phyloP scores from a whole-genome alignment of 768 basidiomycete genomes.

The Strobilomyces dryophilus region DNA sequence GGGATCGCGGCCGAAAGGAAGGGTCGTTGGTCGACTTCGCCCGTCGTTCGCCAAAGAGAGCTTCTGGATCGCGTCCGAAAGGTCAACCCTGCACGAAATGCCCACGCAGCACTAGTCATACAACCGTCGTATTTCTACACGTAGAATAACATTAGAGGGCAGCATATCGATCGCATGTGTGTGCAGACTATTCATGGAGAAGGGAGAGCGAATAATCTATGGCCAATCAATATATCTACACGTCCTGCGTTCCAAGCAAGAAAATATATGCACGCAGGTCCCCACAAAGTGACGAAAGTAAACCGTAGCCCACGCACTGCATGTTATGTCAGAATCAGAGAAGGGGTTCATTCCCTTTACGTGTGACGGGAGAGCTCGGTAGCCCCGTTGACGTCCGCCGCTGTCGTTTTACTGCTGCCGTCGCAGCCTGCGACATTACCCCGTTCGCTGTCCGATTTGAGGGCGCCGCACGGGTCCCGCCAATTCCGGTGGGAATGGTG shows the following conservation, averaged over 20 bases:
- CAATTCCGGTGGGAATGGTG: conserved; percentile 45
- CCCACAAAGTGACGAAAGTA: conserved; percentile 11
- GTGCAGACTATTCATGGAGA: conserved; percentile 10
- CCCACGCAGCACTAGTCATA: conserved; percentile 19
- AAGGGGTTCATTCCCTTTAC: conserved; percentile 24
- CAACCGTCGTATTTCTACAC: conserved; percentile 27
- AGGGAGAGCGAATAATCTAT: conserved; percentile 32
- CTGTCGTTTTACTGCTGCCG: conserved; percentile 67
- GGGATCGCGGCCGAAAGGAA: background rate
- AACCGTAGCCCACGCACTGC: background rate
- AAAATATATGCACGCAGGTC: conserved; percentile 29
- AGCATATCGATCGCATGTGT: conserved; percentile 27
- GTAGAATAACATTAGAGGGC: conserved; percentile 30
- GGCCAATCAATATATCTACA: conserved; percentile 28
- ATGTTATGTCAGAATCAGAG: conserved; percentile 11
- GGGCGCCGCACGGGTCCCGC: conserved; percentile 38
- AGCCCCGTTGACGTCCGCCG: conserved; percentile 68
- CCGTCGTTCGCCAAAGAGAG: conserved; percentile 7
- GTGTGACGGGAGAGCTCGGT: conserved; percentile 36
- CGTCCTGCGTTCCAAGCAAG: conserved; percentile 31
- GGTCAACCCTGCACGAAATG: conserved; percentile 20
- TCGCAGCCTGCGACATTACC: conserved; percentile 10
- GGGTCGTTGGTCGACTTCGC: conserved; percentile 9
- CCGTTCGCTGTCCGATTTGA: conserved; percentile 24
- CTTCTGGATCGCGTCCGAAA: background rate